phyloP scores from a whole-genome alignment of 352 stramenopile species.

The Pythium grandisporangium region DNA sequence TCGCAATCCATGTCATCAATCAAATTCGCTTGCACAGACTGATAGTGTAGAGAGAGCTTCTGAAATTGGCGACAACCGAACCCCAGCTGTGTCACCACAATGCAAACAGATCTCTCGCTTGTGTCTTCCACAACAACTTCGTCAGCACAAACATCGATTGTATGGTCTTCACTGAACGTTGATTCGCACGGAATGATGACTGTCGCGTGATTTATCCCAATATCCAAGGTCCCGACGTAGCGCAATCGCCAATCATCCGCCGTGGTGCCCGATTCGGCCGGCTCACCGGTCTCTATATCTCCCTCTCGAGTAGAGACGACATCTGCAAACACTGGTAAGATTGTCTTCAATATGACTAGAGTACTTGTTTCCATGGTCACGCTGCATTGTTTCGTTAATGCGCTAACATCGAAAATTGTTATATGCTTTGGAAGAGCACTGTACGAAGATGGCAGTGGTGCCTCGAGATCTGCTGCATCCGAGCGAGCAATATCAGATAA shows the following conservation, averaged over 20 bases:
- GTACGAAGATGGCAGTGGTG: no score
- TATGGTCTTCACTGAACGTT: no score
- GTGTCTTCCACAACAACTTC: neutral
- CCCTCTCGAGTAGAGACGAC: constrained; percentile 27
- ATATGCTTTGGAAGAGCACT: no score
- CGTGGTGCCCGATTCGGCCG: no score
- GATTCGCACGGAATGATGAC: constrained; percentile 27
- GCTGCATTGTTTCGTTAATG: constrained; percentile 6
- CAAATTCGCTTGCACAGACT: constrained; percentile 12
- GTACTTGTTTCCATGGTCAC: constrained; percentile 7
- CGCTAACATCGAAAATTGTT: constrained; percentile 32
- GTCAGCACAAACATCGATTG: no score
- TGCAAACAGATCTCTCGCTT: no score
- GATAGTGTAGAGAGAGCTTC: constrained; percentile 27
- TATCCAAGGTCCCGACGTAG: constrained; percentile 38
- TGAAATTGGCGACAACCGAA: constrained; percentile 49
- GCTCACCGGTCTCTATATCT: no score
- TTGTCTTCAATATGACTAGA: no score
- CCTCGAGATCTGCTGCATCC: no score
- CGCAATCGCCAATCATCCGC: constrained; percentile 21
- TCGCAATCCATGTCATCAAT: constrained; percentile 2
- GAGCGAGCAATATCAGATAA: constrained; percentile 27
- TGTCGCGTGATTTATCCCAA: constrained; percentile 24
- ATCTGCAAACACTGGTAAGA: constrained; percentile 23
- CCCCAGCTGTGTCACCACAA: constrained; percentile 24